These are phyloP conservation scores for Pythium dissimile DNA, from an alignment of 352 stramenopile species.

Conservation along the genomic window DNA sequence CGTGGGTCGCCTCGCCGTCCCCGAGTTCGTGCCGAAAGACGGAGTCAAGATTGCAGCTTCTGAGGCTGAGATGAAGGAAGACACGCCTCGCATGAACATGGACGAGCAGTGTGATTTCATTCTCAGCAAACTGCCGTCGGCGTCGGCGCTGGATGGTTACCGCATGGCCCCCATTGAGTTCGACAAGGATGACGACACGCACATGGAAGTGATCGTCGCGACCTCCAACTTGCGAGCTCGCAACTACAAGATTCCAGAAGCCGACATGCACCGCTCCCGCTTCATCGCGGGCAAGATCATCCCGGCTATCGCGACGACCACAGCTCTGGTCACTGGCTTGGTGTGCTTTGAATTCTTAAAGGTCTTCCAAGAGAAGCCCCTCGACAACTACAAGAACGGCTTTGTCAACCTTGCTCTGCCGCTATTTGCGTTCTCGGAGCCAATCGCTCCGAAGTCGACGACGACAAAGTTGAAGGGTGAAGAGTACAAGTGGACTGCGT, in stretches of 20 bases:
- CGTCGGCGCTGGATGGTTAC: constrained; percentile 81
- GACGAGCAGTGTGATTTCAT: constrained; percentile 78
- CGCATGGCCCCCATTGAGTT: constrained; percentile 95
- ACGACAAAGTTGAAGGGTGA: constrained; percentile 92
- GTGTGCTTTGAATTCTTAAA: constrained; percentile 99
- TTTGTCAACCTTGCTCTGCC: constrained; percentile 98
- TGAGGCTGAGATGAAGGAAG: constrained; percentile 96
- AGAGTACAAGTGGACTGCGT: constrained; percentile 97
- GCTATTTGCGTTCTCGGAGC: constrained; percentile 98
- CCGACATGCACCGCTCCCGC: constrained; percentile 96
- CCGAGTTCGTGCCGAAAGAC: constrained; percentile 91
- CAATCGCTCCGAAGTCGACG: constrained; percentile 91
- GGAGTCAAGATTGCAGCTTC: constrained; percentile 98
- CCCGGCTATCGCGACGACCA: constrained; percentile 99
- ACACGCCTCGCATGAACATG: constrained; percentile 53
- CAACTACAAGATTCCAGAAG: constrained; percentile 98
- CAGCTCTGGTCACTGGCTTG: constrained; percentile 97
- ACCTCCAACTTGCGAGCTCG: constrained; percentile 96
- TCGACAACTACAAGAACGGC: constrained; percentile 97
- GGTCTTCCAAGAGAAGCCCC: constrained; percentile 82
- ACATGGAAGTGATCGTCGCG: constrained; percentile 97
- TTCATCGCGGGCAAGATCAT: constrained; percentile 99
- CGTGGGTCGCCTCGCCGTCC: constrained; percentile 88
- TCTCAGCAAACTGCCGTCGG: constrained; percentile 79
- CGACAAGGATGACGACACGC: constrained; percentile 98